Evolutionary conservation across 306 rosid genomes (phyloP).

Genomic region (Medicago arabica): DNA sequence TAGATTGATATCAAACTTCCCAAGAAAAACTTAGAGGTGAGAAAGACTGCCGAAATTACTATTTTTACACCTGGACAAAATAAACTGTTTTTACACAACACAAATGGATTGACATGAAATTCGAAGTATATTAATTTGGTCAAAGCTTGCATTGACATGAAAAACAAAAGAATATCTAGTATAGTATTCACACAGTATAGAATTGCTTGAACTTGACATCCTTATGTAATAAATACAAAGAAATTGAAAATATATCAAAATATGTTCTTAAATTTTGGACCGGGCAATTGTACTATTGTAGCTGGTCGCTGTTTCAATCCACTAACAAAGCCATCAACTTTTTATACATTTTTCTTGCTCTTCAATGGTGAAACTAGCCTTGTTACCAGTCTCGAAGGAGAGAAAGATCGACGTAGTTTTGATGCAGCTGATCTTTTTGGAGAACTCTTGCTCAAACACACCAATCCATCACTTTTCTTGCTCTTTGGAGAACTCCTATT

Average conservation of each 20-base stretch:
- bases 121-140: neutral
- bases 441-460: constrained; percentile 52
- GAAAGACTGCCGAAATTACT: too few relatives aligned
- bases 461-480: constrained; percentile 46
- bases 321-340: constrained; percentile 54
- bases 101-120: neutral
- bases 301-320: constrained; percentile 74
- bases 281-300: constrained; percentile 54
- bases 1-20: too few relatives aligned
- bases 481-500: constrained; percentile 67
- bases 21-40: too few relatives aligned
- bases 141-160: neutral
- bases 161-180: neutral
- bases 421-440: constrained; percentile 72
- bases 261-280: constrained; percentile 48
- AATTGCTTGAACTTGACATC: constrained; percentile 1
- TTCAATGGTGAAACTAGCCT: constrained; percentile 80
- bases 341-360: constrained; percentile 59
- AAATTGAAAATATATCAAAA: neutral
- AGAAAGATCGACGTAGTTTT: constrained; percentile 75
- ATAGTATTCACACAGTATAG: neutral
- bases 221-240: neutral
- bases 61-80: too few relatives aligned
- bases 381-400: constrained; percentile 83
- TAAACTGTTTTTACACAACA: too few relatives aligned